phyloP scores from a whole-genome alignment of 2,329 filamentous ascomycete genomes.

The Ophiostoma sp. region DNA sequence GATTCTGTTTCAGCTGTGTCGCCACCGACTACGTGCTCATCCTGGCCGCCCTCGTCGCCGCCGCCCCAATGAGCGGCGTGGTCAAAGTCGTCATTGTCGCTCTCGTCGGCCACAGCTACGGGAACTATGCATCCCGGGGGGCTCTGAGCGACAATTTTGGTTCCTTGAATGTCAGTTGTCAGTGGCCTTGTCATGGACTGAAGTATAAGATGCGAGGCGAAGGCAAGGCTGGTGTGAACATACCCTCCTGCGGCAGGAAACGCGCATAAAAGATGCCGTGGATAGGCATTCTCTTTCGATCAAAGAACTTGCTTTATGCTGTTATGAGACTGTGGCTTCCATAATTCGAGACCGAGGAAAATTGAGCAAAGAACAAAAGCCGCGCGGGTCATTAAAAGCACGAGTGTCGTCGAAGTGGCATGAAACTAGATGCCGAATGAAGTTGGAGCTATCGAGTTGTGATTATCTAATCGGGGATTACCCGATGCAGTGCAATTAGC shows the following conservation, averaged over 20 bases:
- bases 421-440: neutral
- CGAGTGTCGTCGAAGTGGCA: neutral
- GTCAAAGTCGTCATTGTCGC: constrained; percentile 16
- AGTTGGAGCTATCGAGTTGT: neutral
- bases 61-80: neutral
- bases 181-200: neutral
- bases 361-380: neutral
- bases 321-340: neutral
- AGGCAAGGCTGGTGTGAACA: constrained; percentile 22
- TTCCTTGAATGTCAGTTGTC: constrained; percentile 39
- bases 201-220: constrained; percentile 20
- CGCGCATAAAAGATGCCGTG: constrained; percentile 66
- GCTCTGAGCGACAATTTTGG: constrained; percentile 58
- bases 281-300: constrained; percentile 48
- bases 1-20: neutral
- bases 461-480: neutral
- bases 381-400: neutral
- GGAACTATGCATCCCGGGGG: constrained; percentile 58
- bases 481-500: neutral
- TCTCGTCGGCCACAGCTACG: constrained; percentile 29
- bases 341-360: neutral
- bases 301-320: neutral
- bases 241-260: constrained; percentile 62
- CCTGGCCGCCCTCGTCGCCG: neutral
- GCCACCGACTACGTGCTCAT: constrained; percentile 6